Percentiles rank a stretch among this genome's conserved stretches.
Evolutionary conservation across 805 yeast genomes (phyloP).

Genomic region (Kluyveromyces dobzhanskii): DNA sequence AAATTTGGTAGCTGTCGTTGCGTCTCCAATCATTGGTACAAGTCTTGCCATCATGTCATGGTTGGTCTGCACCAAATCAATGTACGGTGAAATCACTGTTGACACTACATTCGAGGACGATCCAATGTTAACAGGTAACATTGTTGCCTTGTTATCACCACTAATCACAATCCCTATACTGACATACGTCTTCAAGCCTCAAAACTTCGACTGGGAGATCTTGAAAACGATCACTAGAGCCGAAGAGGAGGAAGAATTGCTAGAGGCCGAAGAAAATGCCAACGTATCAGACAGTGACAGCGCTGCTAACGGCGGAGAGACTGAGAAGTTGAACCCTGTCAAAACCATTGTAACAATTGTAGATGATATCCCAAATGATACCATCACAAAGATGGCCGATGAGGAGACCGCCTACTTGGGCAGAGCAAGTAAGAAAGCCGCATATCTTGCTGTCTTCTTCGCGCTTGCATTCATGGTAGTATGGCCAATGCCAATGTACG

Average conservation of each 20-base stretch:
- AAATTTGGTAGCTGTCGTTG: constrained; percentile 59
- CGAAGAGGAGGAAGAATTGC: constrained; percentile 61
- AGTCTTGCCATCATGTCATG: constrained; percentile 64
- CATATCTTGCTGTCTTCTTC: constrained; percentile 49
- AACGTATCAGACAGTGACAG: constrained; percentile 6
- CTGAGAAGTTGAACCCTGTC: constrained; percentile 22
- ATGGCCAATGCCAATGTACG: constrained; percentile 97
- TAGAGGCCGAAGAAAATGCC: constrained; percentile 33
- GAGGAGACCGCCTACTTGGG: constrained; percentile 45
- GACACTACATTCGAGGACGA: constrained; percentile 68
- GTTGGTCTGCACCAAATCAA: constrained; percentile 42
- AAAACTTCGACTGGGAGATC: constrained; percentile 63
- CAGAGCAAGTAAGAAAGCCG: constrained; percentile 54
- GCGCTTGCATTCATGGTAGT: constrained; percentile 58
- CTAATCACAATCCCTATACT: constrained; percentile 55
- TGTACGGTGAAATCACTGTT: constrained; percentile 37
- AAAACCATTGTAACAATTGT: constrained; percentile 27
- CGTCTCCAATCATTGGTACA: constrained; percentile 75
- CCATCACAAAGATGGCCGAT: constrained; percentile 23
- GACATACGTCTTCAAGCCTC: constrained; percentile 56
- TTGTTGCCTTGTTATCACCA: constrained; percentile 74
- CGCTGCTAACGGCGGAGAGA: constrained; percentile 6
- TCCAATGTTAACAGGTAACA: constrained; percentile 85
- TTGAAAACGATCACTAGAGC: constrained; percentile 56
- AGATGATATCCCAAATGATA: constrained; percentile 18